phyloP scores from a whole-genome alignment of 768 basidiomycete species.

The Dictyophora rubrovolvata region DNA sequence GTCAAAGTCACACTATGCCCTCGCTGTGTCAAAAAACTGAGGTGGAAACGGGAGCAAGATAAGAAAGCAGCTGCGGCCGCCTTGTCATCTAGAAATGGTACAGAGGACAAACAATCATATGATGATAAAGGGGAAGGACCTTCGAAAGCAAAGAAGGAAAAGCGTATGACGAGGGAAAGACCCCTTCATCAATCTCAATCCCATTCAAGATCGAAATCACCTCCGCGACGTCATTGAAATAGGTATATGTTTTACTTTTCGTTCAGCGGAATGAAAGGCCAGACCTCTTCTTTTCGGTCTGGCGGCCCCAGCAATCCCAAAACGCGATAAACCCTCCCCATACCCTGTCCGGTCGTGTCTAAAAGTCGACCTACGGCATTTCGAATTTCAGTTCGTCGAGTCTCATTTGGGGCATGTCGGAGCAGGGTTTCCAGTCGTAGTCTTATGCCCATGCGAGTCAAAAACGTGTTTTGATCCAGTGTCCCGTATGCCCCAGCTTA shows the following conservation, averaged over 20 bases:
- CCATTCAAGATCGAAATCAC: constrained; percentile 22
- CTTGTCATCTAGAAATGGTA: neutral
- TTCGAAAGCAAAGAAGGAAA: constrained; percentile 5
- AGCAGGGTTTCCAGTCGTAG: constrained; percentile 56
- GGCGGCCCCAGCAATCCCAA: constrained; percentile 40
- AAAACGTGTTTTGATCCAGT: constrained; percentile 65
- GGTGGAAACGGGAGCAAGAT: constrained; percentile 73
- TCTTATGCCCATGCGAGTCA: constrained; percentile 66
- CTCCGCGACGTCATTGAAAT: constrained; percentile 12
- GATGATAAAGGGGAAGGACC: neutral
- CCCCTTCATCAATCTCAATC: constrained; percentile 2
- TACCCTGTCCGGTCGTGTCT: constrained; percentile 51
- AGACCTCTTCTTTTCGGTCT: constrained; percentile 12
- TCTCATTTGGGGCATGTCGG: constrained; percentile 39
- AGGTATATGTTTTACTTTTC: neutral
- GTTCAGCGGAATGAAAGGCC: constrained; percentile 22
- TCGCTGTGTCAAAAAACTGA: constrained; percentile 71
- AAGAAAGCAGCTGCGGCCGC: constrained; percentile 17
- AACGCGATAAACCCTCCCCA: constrained; percentile 84
- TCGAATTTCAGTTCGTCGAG: constrained; percentile 38
- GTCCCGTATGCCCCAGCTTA: constrained; percentile 51
- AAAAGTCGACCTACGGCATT: constrained; percentile 62
- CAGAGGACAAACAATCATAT: neutral
- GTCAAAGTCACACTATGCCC: constrained; percentile 87
- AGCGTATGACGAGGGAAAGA: neutral